Evolutionary conservation across 495 filamentous ascomycete species (phyloP).

Genomic region (Aspergillus wentii): DNA sequence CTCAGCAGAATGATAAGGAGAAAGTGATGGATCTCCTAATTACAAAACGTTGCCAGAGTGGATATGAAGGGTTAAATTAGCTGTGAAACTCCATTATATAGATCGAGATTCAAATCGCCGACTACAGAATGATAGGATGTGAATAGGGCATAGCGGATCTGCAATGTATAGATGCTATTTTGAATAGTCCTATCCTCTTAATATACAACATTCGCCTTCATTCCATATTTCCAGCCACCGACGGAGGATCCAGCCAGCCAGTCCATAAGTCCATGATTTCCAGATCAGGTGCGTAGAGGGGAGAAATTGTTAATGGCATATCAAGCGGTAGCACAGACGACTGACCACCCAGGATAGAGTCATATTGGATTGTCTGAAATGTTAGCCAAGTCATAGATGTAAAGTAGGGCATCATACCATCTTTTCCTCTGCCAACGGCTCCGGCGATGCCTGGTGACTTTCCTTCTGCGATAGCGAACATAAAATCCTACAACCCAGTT

Average conservation of each 20-base stretch:
- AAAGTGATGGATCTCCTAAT: too few relatives aligned
- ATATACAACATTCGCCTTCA: too few relatives aligned
- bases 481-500: constrained; percentile 1
- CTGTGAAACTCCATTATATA: too few relatives aligned
- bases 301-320: constrained; percentile 9
- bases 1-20: too few relatives aligned
- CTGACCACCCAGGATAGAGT: constrained; percentile 9
- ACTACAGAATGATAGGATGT: too few relatives aligned
- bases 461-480: constrained; percentile 1
- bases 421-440: neutral
- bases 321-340: constrained; percentile 4
- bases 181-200: too few relatives aligned
- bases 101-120: too few relatives aligned
- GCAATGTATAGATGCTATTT: too few relatives aligned
- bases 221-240: too few relatives aligned
- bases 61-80: too few relatives aligned
- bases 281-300: constrained; percentile 5
- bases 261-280: constrained; percentile 6
- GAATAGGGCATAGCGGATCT: too few relatives aligned
- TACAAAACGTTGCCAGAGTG: too few relatives aligned
- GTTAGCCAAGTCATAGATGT: neutral
- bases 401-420: constrained; percentile 3
- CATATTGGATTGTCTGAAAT: constrained; percentile 4
- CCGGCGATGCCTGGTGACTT: constrained; percentile 1
- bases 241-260: constrained; percentile 3